Conservation (phyloP, 441 rosid species). For the Pelargonium australe region DNA sequence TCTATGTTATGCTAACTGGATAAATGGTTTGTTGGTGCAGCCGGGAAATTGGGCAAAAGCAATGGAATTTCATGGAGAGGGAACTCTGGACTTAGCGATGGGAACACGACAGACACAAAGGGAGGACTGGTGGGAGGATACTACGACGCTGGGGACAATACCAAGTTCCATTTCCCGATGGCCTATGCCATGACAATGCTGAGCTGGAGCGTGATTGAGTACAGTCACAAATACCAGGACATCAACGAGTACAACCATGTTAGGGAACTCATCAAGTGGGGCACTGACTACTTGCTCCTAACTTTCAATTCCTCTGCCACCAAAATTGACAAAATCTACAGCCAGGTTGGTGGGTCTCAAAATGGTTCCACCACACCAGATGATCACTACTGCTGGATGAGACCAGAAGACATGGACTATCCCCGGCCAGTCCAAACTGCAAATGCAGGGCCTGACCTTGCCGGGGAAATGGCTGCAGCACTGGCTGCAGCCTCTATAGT, state of each 20-base stretch:
- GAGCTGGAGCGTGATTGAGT: slow-evolving; percentile 87
- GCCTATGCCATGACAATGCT: slow-evolving; percentile 79
- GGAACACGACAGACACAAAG: slow-evolving; percentile 35
- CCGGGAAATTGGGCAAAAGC: slow-evolving; percentile 64
- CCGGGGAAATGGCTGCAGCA: slow-evolving; percentile 71
- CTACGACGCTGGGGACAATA: slow-evolving; percentile 72
- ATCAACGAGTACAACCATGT: slow-evolving; percentile 56
- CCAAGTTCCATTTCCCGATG: slow-evolving; percentile 81
- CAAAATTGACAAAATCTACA: slow-evolving; percentile 46
- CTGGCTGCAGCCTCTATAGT: slow-evolving; percentile 74
- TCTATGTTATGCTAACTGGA: no score
- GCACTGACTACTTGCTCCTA: slow-evolving; percentile 71
- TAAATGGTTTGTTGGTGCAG: slow-evolving; percentile 28
- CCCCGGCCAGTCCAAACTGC: slow-evolving; percentile 35
- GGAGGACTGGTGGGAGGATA: slow-evolving; percentile 74
- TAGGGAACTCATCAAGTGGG: slow-evolving; percentile 69
- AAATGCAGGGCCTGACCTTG: slow-evolving; percentile 51
- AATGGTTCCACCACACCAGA: slow-evolving; percentile 52
- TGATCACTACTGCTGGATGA: slow-evolving; percentile 69
- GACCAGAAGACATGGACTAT: slow-evolving; percentile 80
- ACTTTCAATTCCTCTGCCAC: slow-evolving; percentile 67
- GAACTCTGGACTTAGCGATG: slow-evolving; percentile 60
- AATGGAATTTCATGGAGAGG: slow-evolving; percentile 67
- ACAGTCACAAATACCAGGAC: slow-evolving; percentile 52
- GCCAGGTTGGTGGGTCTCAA: slow-evolving; percentile 65